Conservation (phyloP, 768 basidiomycete species). For the Auriscalpium microsporum region DNA sequence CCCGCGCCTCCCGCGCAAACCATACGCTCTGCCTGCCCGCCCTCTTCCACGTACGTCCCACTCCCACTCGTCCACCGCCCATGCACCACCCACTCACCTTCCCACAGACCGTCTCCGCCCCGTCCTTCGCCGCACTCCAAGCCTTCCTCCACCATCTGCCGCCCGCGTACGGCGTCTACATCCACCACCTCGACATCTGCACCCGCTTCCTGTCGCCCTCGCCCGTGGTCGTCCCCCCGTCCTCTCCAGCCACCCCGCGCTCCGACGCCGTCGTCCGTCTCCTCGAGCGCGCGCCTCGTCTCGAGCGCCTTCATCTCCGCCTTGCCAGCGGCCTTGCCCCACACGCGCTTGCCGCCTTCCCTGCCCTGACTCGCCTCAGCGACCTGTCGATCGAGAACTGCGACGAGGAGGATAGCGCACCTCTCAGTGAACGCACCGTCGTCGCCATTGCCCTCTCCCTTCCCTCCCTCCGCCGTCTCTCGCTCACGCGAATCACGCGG, state of each 20-base stretch:
- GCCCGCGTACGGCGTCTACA: slow-evolving; percentile 3
- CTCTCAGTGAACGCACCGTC: slow-evolving; percentile 9
- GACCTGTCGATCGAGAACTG: slow-evolving; percentile 11
- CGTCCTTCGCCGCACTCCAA: slow-evolving; percentile 8
- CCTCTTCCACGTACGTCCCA: slow-evolving; percentile 8
- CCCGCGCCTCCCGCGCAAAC: neutral
- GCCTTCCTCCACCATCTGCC: slow-evolving; percentile 13
- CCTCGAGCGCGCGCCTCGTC: slow-evolving; percentile 4
- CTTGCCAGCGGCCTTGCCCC: slow-evolving; percentile 12
- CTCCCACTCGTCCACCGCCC: neutral
- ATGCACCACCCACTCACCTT: neutral
- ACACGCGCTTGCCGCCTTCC: slow-evolving; percentile 2
- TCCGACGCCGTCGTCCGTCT: slow-evolving; percentile 7
- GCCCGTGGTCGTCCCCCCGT: neutral
- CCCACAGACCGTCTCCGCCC: slow-evolving; percentile 7
- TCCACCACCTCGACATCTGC: slow-evolving; percentile 11
- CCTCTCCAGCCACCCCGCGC: neutral
- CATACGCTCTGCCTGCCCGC: slow-evolving; percentile 7
- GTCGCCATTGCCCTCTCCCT: slow-evolving; percentile 10
- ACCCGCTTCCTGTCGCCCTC: neutral
- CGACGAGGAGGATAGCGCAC: slow-evolving; percentile 4
- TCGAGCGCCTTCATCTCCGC: slow-evolving; percentile 8
- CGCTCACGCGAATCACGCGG: slow-evolving; percentile 12
- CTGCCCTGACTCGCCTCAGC: slow-evolving; percentile 1
- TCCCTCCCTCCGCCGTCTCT: slow-evolving; percentile 10